phyloP scores from a whole-genome alignment of 148 eudicot species.

The Vaccinium vitisidaea region DNA sequence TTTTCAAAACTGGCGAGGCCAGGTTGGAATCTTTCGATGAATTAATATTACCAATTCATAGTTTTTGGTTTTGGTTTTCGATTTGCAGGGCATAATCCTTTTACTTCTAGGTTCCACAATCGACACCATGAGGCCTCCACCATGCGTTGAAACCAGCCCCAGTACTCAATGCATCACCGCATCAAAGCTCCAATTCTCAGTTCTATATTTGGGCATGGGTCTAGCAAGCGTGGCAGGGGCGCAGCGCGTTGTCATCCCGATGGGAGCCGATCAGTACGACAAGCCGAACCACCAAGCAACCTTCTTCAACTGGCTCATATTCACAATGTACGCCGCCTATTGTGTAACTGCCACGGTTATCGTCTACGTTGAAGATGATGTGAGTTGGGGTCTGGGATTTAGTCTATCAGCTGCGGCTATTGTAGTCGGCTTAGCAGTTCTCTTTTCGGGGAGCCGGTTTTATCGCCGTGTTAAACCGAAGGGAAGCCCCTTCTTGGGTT shows the following conservation, averaged over 20 bases:
- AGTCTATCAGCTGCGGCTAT: slow-evolving; percentile 26
- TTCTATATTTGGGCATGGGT: slow-evolving; percentile 28
- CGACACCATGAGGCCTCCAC: slow-evolving; percentile 27
- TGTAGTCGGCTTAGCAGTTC: slow-evolving; percentile 23
- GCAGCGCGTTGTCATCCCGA: slow-evolving; percentile 31
- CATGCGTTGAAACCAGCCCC: slow-evolving; percentile 8
- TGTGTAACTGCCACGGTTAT: slow-evolving; percentile 28
- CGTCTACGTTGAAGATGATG: slow-evolving; percentile 38
- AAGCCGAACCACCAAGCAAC: slow-evolving; percentile 27
- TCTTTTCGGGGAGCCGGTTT: slow-evolving; percentile 30
- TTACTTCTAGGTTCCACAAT: slow-evolving; percentile 24
- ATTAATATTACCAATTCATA: no score
- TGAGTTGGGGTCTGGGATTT: slow-evolving; percentile 45
- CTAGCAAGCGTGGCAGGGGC: slow-evolving; percentile 42
- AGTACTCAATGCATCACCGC: slow-evolving; percentile 24
- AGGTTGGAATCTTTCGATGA: no score
- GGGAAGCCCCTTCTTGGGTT: slow-evolving; percentile 38
- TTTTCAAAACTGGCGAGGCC: no score
- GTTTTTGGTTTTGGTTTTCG: no score
- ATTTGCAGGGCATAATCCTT: slow-evolving; percentile 33
- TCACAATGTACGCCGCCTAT: slow-evolving; percentile 19
- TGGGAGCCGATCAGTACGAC: slow-evolving; percentile 44
- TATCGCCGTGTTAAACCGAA: slow-evolving; percentile 30
- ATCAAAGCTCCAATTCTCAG: slow-evolving; percentile 24
- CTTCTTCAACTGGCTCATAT: slow-evolving; percentile 44